These are phyloP conservation scores for Phytophthora palmivora DNA, from an alignment of 352 stramenopile species.

Conservation along the genomic window DNA sequence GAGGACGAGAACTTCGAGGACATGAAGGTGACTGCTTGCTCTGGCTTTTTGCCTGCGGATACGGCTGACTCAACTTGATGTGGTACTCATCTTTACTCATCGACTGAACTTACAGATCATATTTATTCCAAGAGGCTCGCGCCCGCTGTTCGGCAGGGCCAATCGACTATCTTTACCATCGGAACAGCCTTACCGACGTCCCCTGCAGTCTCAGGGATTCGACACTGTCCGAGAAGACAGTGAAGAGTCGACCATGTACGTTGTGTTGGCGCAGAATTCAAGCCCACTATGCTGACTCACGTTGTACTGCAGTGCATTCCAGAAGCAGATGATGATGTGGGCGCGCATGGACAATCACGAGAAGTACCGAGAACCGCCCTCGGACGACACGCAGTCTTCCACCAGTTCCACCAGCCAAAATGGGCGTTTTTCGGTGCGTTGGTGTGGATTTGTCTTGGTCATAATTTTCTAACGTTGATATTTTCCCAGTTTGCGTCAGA, in stretches of 20 bases:
- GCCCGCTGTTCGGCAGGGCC: conserved; percentile 67
- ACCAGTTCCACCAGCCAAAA: conserved; percentile 64
- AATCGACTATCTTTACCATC: conserved; percentile 48
- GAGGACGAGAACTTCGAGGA: conserved; percentile 86
- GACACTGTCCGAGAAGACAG: conserved; percentile 54
- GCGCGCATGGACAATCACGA: conserved; percentile 67
- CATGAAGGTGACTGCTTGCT: conserved; percentile 55
- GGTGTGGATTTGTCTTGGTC: too few species aligned
- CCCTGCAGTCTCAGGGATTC: conserved; percentile 47
- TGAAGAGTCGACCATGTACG: conserved; percentile 65
- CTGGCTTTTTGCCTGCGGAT: conserved; percentile 12
- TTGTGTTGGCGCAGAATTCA: not conserved
- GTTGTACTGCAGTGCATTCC: conserved; percentile 49
- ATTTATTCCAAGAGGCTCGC: conserved; percentile 80
- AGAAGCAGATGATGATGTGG: conserved; percentile 87
- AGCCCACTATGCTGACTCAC: conserved; percentile 7
- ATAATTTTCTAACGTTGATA: conserved; percentile 1
- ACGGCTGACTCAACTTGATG: conserved; percentile 25
- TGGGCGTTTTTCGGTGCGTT: conserved; percentile 54
- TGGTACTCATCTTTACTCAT: conserved; percentile 26
- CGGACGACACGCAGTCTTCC: conserved; percentile 68
- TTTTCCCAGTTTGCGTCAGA: conserved; percentile 58
- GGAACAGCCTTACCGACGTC: conserved; percentile 49
- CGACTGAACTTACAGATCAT: conserved; percentile 57
- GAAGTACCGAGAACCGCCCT: conserved; percentile 44